Conservation (phyloP, 208 protist species). For the Trypanosomatidae sp. region DNA sequence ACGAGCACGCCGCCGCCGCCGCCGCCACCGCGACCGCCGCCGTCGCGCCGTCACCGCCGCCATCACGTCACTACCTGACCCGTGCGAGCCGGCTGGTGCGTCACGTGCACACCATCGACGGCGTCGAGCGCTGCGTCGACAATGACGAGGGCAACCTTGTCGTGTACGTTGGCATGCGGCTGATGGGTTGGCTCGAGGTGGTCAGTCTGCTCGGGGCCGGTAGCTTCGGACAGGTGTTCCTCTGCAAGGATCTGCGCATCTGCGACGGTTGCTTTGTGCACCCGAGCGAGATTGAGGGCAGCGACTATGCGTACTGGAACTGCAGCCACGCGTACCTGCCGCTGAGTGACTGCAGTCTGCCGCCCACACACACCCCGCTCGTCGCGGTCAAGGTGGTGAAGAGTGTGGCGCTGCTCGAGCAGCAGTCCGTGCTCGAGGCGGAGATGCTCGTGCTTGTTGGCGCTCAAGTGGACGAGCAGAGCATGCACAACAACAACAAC, state of each 20-base stretch:
- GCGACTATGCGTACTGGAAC: constrained; percentile 80
- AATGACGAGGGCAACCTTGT: constrained; percentile 63
- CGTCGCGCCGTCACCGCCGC: constrained; percentile 2
- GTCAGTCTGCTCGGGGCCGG: constrained; percentile 60
- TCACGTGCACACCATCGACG: constrained; percentile 60
- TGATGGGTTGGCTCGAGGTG: constrained; percentile 78
- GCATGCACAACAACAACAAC: background rate
- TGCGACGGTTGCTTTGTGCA: constrained; percentile 50
- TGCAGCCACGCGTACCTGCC: constrained; percentile 67
- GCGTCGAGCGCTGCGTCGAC: constrained; percentile 46
- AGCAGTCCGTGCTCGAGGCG: constrained; percentile 69
- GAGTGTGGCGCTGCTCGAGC: constrained; percentile 49
- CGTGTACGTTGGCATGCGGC: constrained; percentile 64
- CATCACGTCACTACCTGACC: constrained; percentile 30
- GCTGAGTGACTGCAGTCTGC: constrained; percentile 42
- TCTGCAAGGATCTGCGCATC: constrained; percentile 75
- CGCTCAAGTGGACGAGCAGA: constrained; percentile 20
- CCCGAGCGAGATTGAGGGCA: constrained; percentile 44
- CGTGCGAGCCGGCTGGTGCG: constrained; percentile 19
- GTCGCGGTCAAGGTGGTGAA: constrained; percentile 83
- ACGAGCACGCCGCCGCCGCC: too few species aligned
- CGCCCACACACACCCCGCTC: constrained; percentile 36
- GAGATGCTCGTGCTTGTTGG: constrained; percentile 81
- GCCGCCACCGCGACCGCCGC: too few species aligned
- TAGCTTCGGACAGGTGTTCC: constrained; percentile 79